Evolutionary conservation across 495 filamentous ascomycete genomes (phyloP).

Genomic region (Neurospora pannonica): DNA sequence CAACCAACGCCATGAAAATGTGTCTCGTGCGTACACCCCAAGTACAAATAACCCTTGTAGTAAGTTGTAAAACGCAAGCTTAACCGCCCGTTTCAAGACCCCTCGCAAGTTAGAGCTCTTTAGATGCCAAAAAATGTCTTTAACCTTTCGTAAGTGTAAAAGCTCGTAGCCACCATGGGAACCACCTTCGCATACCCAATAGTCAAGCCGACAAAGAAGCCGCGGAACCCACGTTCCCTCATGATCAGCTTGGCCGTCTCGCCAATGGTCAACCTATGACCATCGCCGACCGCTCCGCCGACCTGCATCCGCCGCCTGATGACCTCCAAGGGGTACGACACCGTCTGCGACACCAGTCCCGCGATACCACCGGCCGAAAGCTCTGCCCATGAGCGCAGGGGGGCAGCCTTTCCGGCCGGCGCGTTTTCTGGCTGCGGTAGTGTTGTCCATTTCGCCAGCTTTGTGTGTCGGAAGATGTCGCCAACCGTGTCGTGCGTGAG

Average conservation of each 20-base stretch:
- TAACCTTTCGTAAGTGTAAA: conserved; percentile 69
- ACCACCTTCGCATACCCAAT: conserved; percentile 94
- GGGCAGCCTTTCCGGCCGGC: conserved; percentile 49
- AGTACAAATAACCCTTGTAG: not conserved
- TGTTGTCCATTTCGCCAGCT: conserved; percentile 58
- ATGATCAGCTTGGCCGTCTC: conserved; percentile 72
- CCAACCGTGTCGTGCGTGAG: conserved; percentile 83
- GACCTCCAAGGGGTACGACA: conserved; percentile 87
- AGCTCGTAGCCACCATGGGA: conserved; percentile 77
- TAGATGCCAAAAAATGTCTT: conserved; percentile 67
- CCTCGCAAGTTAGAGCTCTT: conserved; percentile 21
- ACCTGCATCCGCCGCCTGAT: conserved; percentile 93
- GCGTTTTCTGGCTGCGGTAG: conserved; percentile 33
- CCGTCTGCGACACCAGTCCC: conserved; percentile 80
- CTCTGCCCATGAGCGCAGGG: conserved; percentile 71
- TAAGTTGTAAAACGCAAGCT: not conserved
- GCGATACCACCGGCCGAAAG: conserved; percentile 75
- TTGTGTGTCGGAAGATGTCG: conserved; percentile 64
- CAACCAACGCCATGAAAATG: not conserved
- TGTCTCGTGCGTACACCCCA: not conserved
- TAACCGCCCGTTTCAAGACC: not conserved
- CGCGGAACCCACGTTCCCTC: conserved; percentile 62
- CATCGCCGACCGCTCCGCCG: conserved; percentile 85
- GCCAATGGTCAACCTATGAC: conserved; percentile 60
- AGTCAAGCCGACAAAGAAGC: conserved; percentile 86